These are phyloP conservation scores for Bruguiera gymnorhiza DNA, from an alignment of 345 rosid species.

Conservation along the genomic window DNA sequence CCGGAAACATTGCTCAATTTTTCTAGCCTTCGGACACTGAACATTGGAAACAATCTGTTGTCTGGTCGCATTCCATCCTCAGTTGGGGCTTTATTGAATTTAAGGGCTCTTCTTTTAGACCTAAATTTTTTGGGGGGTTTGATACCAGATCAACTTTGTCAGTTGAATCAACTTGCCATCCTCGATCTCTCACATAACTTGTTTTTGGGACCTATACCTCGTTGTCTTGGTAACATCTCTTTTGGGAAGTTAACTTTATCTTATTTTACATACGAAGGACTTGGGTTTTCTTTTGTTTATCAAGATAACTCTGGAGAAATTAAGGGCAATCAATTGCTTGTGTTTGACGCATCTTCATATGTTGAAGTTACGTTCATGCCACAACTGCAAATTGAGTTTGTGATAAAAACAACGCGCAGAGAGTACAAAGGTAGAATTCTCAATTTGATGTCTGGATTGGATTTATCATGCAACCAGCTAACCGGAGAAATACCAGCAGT, in stretches of 20 bases:
- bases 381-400: background rate
- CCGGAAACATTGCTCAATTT: background rate
- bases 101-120: background rate
- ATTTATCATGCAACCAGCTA: background rate
- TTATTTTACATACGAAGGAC: too few species aligned
- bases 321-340: too few species aligned
- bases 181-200: conserved; percentile 2
- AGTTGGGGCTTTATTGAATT: background rate
- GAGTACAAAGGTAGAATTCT: background rate
- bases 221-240: background rate
- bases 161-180: background rate
- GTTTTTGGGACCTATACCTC: background rate
- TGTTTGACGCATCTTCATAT: too few species aligned
- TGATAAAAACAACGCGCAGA: background rate
- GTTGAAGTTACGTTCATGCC: background rate
- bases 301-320: too few species aligned
- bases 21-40: background rate
- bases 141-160: background rate
- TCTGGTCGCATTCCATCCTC: background rate
- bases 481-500: too few species aligned
- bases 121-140: background rate
- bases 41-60: background rate
- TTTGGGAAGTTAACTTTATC: background rate
- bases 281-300: fast-evolving
- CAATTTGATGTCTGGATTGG: background rate